Evolutionary conservation across 1,139 yeast genomes (phyloP).

Genomic region (Sugiyamaella castrensis): DNA sequence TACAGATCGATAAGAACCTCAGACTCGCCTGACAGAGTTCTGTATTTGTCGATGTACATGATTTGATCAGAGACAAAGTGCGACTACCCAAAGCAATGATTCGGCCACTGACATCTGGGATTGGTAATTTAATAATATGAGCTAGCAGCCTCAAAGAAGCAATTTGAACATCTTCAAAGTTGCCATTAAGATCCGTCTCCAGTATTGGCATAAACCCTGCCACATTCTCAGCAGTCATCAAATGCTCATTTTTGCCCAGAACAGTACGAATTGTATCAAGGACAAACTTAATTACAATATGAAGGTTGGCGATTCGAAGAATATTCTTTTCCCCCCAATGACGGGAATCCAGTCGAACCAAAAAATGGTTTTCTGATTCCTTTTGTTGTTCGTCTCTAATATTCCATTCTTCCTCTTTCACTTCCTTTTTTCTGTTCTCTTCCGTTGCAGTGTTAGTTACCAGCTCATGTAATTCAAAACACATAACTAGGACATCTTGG

Average conservation of each 20-base stretch:
- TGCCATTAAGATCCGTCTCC: conserved; percentile 56
- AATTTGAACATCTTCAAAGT: conserved; percentile 71
- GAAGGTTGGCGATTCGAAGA: conserved; percentile 56
- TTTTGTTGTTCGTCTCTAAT: conserved; percentile 19
- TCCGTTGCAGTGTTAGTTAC: conserved; percentile 40
- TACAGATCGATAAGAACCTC: conserved; percentile 67
- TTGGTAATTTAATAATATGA: conserved; percentile 58
- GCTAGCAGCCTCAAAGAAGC: conserved; percentile 66
- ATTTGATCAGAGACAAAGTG: conserved; percentile 64
- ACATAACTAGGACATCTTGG: conserved; percentile 60
- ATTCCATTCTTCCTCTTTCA: conserved; percentile 32
- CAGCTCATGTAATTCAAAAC: conserved; percentile 69
- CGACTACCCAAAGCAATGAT: conserved; percentile 36
- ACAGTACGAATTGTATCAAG: conserved; percentile 76
- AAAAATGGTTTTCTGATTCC: conserved; percentile 55
- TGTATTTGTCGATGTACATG: conserved; percentile 72
- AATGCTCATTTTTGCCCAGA: conserved; percentile 53
- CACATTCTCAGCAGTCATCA: conserved; percentile 59
- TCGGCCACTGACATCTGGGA: conserved; percentile 53
- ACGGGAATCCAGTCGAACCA: conserved; percentile 63
- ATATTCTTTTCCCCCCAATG: conserved; percentile 53
- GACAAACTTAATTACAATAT: conserved; percentile 55
- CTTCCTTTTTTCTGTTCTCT: conserved; percentile 32
- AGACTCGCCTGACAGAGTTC: conserved; percentile 83
- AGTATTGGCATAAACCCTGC: conserved; percentile 74